phyloP scores from a whole-genome alignment of 106 monocot species.

The Platanthera guangdongensis region DNA sequence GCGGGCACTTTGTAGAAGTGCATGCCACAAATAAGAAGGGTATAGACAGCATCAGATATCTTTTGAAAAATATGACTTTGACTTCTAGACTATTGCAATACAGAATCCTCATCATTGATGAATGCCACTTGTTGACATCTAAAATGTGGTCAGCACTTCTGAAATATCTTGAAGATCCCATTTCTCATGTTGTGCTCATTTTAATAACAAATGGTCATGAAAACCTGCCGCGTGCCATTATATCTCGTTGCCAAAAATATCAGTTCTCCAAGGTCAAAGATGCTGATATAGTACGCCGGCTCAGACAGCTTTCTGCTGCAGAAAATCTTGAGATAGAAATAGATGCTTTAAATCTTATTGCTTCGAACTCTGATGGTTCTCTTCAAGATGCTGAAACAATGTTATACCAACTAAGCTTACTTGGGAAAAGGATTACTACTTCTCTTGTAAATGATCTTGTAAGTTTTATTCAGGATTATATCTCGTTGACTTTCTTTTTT shows the following conservation, averaged over 20 bases:
- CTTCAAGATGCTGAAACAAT: conserved; percentile 69
- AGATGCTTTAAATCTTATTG: conserved; percentile 56
- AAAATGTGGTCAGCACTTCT: conserved; percentile 50
- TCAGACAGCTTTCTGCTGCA: conserved; percentile 38
- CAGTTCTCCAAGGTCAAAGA: conserved; percentile 69
- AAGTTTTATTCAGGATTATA: conserved; percentile 10
- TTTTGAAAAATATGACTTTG: conserved; percentile 34
- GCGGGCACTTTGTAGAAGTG: conserved; percentile 36
- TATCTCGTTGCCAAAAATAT: conserved; percentile 60
- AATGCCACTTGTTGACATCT: conserved; percentile 53
- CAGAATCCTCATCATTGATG: conserved; percentile 52
- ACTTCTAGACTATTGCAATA: conserved; percentile 18
- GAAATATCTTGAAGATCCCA: conserved; percentile 54
- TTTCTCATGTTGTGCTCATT: conserved; percentile 45
- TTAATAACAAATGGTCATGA: conserved; percentile 54
- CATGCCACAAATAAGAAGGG: conserved; percentile 39
- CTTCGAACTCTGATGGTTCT: conserved; percentile 65
- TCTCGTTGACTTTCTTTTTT: conserved; percentile 1
- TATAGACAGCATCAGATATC: conserved; percentile 28
- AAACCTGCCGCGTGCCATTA: conserved; percentile 37
- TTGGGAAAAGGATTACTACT: conserved; percentile 52
- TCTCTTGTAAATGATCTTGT: conserved; percentile 66
- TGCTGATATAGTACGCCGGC: conserved; percentile 35
- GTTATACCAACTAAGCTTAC: conserved; percentile 51
- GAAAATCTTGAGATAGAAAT: conserved; percentile 57